Base-by-base conservation (phyloP, 2,329 filamentous ascomycete species). In the Canariomyces notabilis region DNA sequence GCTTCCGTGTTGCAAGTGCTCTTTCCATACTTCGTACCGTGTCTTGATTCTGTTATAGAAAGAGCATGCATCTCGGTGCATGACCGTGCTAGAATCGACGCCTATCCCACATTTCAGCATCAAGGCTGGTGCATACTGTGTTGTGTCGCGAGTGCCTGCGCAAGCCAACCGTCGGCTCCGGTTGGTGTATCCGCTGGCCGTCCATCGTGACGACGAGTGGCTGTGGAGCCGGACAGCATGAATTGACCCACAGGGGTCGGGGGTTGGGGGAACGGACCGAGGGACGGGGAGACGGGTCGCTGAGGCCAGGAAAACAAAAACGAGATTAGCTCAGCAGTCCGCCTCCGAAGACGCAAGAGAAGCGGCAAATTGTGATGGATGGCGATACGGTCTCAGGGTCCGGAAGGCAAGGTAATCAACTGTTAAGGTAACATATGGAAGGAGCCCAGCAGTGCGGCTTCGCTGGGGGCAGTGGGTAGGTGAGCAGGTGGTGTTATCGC, bases 331-430 rank as follows among this genome's bases (percentile, higher is more conserved):
- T 51, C 44, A 50, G 6, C 44, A 31, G n/a, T 32, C 43, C 26
- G 46, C 46, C 48, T 49, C 46, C 44, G 41, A 58, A 58, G 48
- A 49, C 56, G 56, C 51, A 57, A 58, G 53, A 49, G 29, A 21
- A 33, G 53, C 44, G 39, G 51, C 22, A 46, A 44, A 58, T 58
- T 52, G 47, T 53, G 49, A 38, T n/a, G 40, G 29, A 32, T 38
- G 31, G 31, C 18, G 38, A 22, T 33, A 16, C 19, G 38, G 29
- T 15, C 16, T 21, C 29, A 33, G 21, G 19, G 21, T 31, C 23
- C 36, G 36, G 14, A 16, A 42, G 22, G 23, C 35, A 29, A 31
- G 32, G 19, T n/a, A n/a, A n/a, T n/a, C n/a, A n/a, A n/a, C n/a
- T n/a, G n/a, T n/a, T n/a, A n/a, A n/a, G n/a, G n/a, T n/a, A n/a